phyloP scores from a whole-genome alignment of 257 asterid species.

The Solanum chmielewskii region DNA sequence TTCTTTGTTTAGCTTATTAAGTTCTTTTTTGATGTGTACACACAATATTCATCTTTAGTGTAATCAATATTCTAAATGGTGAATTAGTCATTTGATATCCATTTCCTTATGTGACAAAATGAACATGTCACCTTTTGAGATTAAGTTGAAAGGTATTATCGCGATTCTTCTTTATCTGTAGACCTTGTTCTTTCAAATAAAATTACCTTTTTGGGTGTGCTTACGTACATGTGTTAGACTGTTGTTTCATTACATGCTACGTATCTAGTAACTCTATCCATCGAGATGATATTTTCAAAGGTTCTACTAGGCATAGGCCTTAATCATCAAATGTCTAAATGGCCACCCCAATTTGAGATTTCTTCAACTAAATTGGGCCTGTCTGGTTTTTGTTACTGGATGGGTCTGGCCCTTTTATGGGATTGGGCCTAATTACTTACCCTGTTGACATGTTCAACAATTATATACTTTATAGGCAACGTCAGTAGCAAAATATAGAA shows the following conservation, averaged over 20 bases:
- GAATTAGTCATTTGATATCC: neutral
- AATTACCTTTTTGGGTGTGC: neutral
- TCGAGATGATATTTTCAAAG: neutral
- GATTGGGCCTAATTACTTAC: neutral
- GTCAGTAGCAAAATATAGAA: neutral
- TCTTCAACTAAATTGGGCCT: neutral
- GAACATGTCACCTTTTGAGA: neutral
- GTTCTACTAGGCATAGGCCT: neutral
- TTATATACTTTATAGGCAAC: neutral
- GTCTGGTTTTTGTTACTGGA: neutral
- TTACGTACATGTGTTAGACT: neutral
- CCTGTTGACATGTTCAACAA: neutral
- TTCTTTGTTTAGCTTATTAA: neutral
- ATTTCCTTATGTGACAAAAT: neutral
- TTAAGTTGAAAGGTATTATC: neutral
- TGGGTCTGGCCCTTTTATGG: too few relatives aligned
- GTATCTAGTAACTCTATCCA: neutral
- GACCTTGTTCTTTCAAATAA: neutral
- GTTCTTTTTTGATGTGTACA: neutral
- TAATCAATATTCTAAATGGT: neutral
- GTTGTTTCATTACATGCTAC: neutral
- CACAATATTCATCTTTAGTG: neutral
- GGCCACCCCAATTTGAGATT: neutral
- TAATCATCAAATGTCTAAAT: neutral
- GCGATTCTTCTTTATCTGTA: accelerated